phyloP scores from a whole-genome alignment of 2,329 filamentous ascomycete species.

The Ceratocystis colombiana region DNA sequence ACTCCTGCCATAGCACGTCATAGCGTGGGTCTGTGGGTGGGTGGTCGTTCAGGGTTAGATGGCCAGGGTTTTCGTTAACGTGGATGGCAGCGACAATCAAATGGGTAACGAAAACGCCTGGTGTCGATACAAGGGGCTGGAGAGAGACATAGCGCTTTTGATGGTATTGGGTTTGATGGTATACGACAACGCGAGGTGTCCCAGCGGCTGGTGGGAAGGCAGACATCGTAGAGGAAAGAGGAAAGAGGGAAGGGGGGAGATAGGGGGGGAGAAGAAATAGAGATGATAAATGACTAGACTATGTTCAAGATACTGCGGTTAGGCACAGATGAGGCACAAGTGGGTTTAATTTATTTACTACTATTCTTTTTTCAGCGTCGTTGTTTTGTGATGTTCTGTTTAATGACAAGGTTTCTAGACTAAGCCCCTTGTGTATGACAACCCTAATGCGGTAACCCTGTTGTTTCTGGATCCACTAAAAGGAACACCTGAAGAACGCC shows the following conservation, averaged over 20 bases:
- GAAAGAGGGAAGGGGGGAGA: not conserved
- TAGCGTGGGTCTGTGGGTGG: conserved; percentile 57
- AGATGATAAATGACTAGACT: not conserved
- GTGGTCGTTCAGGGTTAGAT: conserved; percentile 73
- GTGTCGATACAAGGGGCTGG: conserved; percentile 42
- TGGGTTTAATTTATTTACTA: not conserved
- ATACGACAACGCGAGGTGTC: conserved; percentile 39
- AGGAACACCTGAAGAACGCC: not conserved
- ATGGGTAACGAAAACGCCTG: conserved; percentile 51
- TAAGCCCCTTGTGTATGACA: not conserved
- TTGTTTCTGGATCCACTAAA: too few species aligned
- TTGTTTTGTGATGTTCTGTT: not conserved
- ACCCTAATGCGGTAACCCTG: not conserved
- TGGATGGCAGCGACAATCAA: conserved; percentile 81
- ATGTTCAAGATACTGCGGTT: not conserved
- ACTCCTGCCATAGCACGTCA: conserved; percentile 67
- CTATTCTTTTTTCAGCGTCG: not conserved
- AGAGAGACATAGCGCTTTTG: conserved; percentile 40
- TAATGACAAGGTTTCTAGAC: not conserved
- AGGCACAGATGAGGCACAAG: not conserved
- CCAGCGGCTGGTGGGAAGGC: conserved; percentile 32
- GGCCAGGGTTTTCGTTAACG: conserved; percentile 55
- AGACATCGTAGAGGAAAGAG: conserved; percentile 8
- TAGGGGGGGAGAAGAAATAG: not conserved
- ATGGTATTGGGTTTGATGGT: conserved; percentile 48